Evolutionary conservation across 2,329 filamentous ascomycete species (phyloP).

Genomic region (Peltaster fructicola): DNA sequence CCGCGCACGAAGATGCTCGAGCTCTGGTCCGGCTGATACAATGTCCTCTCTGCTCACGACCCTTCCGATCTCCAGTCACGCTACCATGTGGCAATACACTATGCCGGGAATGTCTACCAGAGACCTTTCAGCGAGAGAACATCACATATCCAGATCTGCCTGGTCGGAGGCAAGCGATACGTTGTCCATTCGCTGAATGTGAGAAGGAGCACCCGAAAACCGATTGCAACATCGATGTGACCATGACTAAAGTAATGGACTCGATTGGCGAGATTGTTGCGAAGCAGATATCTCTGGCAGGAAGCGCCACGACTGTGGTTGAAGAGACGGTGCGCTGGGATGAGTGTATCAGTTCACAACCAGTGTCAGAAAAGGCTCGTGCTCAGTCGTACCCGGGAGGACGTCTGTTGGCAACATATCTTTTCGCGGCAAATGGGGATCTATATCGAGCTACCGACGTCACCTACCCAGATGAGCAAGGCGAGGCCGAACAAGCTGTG

Average conservation of each 20-base stretch:
- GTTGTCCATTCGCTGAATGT: slow-evolving; percentile 55
- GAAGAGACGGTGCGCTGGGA: slow-evolving; percentile 24
- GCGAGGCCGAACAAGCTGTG: slow-evolving; percentile 21
- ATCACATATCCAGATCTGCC: slow-evolving; percentile 62
- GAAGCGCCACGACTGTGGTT: slow-evolving; percentile 22
- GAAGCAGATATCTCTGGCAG: slow-evolving; percentile 17
- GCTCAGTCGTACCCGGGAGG: slow-evolving; percentile 35
- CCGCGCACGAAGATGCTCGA: slow-evolving; percentile 39
- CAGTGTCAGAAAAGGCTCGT: slow-evolving; percentile 20
- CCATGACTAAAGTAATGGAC: slow-evolving; percentile 52
- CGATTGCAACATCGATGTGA: slow-evolving; percentile 64
- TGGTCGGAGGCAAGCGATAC: slow-evolving; percentile 49
- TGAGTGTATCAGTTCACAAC: slow-evolving; percentile 15
- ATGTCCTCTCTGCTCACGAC: slow-evolving; percentile 55
- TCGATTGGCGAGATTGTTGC: slow-evolving; percentile 38
- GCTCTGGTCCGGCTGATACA: slow-evolving; percentile 57
- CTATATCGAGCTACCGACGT: slow-evolving; percentile 29
- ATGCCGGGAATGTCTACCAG: slow-evolving; percentile 58
- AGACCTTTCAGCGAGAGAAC: slow-evolving; percentile 43
- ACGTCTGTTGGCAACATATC: slow-evolving; percentile 47
- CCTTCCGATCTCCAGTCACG: slow-evolving; percentile 50
- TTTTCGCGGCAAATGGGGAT: slow-evolving; percentile 45
- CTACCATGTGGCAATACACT: slow-evolving; percentile 68
- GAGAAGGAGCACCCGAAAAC: slow-evolving; percentile 52
- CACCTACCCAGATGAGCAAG: slow-evolving; percentile 13